Percentiles rank a stretch among this genome's conserved stretches.
phyloP scores from a whole-genome alignment of 2,329 filamentous ascomycete species.

The Clonostachys byssicola region DNA sequence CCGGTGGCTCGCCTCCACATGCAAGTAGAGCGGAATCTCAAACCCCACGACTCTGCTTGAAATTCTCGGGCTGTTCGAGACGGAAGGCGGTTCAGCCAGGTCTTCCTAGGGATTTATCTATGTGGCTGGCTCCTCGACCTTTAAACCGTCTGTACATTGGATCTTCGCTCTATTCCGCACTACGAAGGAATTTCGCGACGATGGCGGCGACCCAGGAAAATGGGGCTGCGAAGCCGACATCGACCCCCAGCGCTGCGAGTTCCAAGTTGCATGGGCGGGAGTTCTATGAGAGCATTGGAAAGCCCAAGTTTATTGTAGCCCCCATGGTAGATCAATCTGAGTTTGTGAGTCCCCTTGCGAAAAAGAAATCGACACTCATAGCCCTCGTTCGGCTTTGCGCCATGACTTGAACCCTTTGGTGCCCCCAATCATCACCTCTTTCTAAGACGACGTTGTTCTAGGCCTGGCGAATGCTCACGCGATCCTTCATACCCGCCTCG shows the following conservation, averaged over 20 bases:
- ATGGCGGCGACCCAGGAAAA: constrained; percentile 15
- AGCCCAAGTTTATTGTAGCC: constrained; percentile 84
- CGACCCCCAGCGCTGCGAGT: constrained; percentile 5
- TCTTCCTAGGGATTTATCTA: too few species aligned
- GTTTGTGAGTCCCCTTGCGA: constrained; percentile 61
- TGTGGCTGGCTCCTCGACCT: too few species aligned
- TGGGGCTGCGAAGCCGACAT: constrained; percentile 2
- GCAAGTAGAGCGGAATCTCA: too few species aligned
- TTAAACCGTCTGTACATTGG: too few species aligned
- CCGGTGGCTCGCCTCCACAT: too few species aligned
- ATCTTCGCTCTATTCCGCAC: too few species aligned
- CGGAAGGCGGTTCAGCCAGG: too few species aligned
- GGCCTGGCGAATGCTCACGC: constrained; percentile 96
- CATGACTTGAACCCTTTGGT: background rate
- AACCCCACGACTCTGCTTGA: too few species aligned
- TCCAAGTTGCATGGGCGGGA: constrained; percentile 75
- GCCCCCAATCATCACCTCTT: too few species aligned
- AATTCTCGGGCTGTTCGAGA: too few species aligned
- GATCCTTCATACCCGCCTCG: constrained; percentile 76
- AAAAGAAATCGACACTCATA: background rate
- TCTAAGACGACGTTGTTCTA: constrained; percentile 24
- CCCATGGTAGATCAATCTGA: constrained; percentile 99
- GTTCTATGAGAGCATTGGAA: constrained; percentile 94
- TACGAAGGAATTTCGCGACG: constrained; percentile 12
- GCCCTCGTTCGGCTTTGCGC: background rate